Base-by-base conservation (phyloP, 2,329 filamentous ascomycete species). In the Ophiostoma ulmi region DNA sequence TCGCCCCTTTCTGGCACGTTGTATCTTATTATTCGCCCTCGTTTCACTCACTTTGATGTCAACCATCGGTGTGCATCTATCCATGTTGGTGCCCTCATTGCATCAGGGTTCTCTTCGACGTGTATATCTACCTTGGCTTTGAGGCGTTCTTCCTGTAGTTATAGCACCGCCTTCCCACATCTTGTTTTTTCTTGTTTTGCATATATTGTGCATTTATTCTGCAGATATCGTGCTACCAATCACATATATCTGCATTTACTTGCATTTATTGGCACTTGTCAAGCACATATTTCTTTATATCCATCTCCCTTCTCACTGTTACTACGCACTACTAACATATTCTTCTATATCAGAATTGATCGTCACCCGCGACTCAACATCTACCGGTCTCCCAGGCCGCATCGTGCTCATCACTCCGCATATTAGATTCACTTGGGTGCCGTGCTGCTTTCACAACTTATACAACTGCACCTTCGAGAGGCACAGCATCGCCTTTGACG, bases 361-460 rank as follows among this genome's bases (percentile, higher is more conserved):
- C 58, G 58, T 35, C 58, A 63, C n/a, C 36, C 63, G 10, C 36
- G 20, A 39, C 63, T n/a, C 6, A 22, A 38, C 36, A 65, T 39
- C 63, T 39, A 65, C 36, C 63, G 63, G 20, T 5, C n/a, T 3
- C 1, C 5, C 17, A 35, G 35, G 36, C 61, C 17, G 14, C 61
- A 39, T 39, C 36, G 35, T 22, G 7, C 36, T 39, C 63, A 22
- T 39, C 36, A 5, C 63, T 65, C 35, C 36, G 63, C 63, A 41
- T 36, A 20, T 22, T 65, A 39, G 8, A 22, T 14, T 65, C 36
- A 65, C 36, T 39, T 65, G 63, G 36, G 44, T 48, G 61, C 26
- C 52, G 67, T 69, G 67, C 52, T 67, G 44, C 70, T 44, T 39
- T 58, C 67, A 65, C 63, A 39, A 65, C 63, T 39, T 65, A 36